Evolutionary conservation across 1,284 basidiomycete species (phyloP).

Genomic region (Irpex rosettiformis): DNA sequence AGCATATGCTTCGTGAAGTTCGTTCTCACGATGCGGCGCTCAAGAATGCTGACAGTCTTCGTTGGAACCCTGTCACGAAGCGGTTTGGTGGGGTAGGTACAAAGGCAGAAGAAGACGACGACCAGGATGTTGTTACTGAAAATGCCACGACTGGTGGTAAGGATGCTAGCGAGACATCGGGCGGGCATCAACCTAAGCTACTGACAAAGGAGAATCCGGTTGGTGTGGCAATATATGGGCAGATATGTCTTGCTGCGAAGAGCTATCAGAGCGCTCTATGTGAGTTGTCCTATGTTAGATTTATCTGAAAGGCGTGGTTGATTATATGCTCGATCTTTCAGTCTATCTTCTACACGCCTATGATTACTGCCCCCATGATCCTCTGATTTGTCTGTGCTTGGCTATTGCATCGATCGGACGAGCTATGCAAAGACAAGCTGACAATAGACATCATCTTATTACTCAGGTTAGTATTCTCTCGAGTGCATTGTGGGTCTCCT

Average conservation of each 20-base stretch:
- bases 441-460: conserved; percentile 89
- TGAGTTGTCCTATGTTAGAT: conserved; percentile 38
- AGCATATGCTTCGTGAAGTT: conserved; percentile 79
- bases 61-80: conserved; percentile 52
- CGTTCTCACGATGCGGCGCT: conserved; percentile 61
- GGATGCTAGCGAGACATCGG: conserved; percentile 16
- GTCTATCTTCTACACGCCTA: conserved; percentile 90
- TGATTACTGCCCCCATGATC: conserved; percentile 80
- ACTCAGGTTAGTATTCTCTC: conserved; percentile 49
- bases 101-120: conserved; percentile 31
- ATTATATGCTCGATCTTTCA: conserved; percentile 28
- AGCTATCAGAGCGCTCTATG: conserved; percentile 91
- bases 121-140: conserved; percentile 24
- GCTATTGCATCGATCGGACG: conserved; percentile 85
- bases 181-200: conserved; percentile 23
- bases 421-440: conserved; percentile 90
- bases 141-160: conserved; percentile 20
- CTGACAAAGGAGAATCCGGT: conserved; percentile 77
- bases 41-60: conserved; percentile 53
- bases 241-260: conserved; percentile 79
- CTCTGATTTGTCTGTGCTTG: conserved; percentile 80
- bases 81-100: conserved; percentile 40
- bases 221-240: conserved; percentile 80
- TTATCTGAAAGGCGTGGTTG: background rate
- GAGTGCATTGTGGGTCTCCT: background rate